phyloP scores from a whole-genome alignment of 495 filamentous ascomycete species.

The Thermochaetoides thermophila region DNA sequence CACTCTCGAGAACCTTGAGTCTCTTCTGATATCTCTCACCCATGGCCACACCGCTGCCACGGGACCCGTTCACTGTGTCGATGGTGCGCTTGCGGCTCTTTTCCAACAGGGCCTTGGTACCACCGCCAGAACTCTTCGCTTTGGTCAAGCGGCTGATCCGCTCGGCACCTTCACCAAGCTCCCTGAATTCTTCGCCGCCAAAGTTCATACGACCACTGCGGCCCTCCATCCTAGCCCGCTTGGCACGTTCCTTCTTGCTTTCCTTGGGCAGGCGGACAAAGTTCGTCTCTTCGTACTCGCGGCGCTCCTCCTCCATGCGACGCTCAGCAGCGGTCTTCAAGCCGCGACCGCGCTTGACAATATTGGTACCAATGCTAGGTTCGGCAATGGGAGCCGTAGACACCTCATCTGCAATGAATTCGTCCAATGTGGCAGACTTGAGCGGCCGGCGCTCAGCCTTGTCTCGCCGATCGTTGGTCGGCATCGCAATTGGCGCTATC shows the following conservation, averaged over 20 bases:
- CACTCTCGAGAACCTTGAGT: slow-evolving; percentile 48
- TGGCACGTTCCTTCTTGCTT: slow-evolving; percentile 59
- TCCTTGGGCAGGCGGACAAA: slow-evolving; percentile 69
- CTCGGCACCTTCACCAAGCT: slow-evolving; percentile 63
- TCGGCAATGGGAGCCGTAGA: slow-evolving; percentile 61
- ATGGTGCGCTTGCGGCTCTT: slow-evolving; percentile 63
- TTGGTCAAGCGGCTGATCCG: slow-evolving; percentile 58
- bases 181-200: slow-evolving; percentile 76
- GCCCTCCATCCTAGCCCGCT: slow-evolving; percentile 30
- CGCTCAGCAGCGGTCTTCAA: slow-evolving; percentile 56
- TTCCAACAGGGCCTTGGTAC: slow-evolving; percentile 48
- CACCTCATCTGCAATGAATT: slow-evolving; percentile 70
- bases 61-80: slow-evolving; percentile 41
- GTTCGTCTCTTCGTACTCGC: slow-evolving; percentile 74
- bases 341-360: slow-evolving; percentile 54
- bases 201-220: slow-evolving; percentile 37
- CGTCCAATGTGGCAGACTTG: slow-evolving; percentile 68
- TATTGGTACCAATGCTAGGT: slow-evolving; percentile 74
- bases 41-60: slow-evolving; percentile 41
- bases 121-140: slow-evolving; percentile 36
- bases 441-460: slow-evolving; percentile 40
- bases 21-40: slow-evolving; percentile 62
- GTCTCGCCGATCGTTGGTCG: slow-evolving; percentile 41
- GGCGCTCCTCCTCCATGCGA: slow-evolving; percentile 53
- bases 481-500: slow-evolving; percentile 64